phyloP scores from a whole-genome alignment of 139 green algal species.

The Chlamydomonas schloesseri region DNA sequence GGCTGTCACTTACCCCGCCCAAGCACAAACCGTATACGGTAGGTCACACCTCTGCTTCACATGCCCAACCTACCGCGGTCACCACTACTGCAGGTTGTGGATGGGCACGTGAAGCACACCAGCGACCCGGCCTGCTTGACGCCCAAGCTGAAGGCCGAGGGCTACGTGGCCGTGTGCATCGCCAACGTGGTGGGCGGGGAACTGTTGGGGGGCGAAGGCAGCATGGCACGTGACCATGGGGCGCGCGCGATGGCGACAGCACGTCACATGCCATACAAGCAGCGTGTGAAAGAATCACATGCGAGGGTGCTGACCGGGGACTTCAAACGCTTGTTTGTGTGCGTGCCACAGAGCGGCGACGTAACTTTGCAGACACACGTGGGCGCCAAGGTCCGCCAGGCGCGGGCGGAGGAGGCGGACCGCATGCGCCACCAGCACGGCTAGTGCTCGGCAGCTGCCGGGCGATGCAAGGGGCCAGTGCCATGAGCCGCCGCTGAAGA shows the following conservation, averaged over 20 bases:
- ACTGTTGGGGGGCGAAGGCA: too few species aligned
- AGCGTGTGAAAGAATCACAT: too few species aligned
- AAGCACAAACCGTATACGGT: too few species aligned
- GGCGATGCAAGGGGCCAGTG: too few species aligned
- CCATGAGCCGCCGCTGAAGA: too few species aligned
- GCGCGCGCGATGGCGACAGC: too few species aligned
- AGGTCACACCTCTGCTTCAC: not conserved
- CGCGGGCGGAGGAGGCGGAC: not conserved
- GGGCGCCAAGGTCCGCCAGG: not conserved
- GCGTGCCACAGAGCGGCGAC: not conserved
- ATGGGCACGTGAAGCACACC: not conserved
- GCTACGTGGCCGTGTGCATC: constrained; percentile 26
- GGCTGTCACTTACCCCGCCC: not conserved
- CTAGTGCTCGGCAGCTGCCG: not conserved
- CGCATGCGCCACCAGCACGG: constrained; percentile 13
- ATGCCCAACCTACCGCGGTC: too few species aligned
- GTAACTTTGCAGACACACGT: not conserved
- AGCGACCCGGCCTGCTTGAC: constrained; percentile 17
- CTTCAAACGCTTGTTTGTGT: not conserved
- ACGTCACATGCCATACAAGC: too few species aligned
- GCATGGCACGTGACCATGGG: too few species aligned
- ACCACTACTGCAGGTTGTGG: not conserved
- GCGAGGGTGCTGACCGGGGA: too few species aligned
- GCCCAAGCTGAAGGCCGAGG: constrained; percentile 12
- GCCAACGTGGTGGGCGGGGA: not conserved